These are phyloP conservation scores for Echites panduratus DNA, from an alignment of 257 asterid species.

Conservation along the genomic window DNA sequence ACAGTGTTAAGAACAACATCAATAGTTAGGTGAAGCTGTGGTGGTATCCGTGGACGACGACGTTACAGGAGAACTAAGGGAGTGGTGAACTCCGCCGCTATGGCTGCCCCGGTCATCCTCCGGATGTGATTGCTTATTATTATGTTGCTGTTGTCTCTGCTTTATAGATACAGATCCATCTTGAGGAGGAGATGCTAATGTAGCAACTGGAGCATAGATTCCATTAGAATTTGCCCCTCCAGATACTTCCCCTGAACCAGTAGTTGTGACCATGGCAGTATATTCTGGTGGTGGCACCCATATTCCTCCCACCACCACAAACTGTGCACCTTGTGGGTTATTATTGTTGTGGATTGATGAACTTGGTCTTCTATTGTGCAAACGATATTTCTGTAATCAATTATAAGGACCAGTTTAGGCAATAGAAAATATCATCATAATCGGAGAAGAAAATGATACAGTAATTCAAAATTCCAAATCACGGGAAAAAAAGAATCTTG, in stretches of 20 bases:
- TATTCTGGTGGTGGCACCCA: slow-evolving; percentile 44
- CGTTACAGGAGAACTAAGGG: slow-evolving; percentile 14
- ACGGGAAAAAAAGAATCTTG: background rate
- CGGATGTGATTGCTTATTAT: background rate
- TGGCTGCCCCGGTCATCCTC: slow-evolving; percentile 19
- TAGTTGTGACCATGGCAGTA: slow-evolving; percentile 25
- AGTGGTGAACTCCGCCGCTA: slow-evolving; percentile 9
- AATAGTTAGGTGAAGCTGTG: slow-evolving; percentile 18
- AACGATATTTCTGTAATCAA: slow-evolving; percentile 52
- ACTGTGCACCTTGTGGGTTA: slow-evolving; percentile 41
- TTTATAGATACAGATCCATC: slow-evolving; percentile 20
- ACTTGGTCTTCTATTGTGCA: slow-evolving; percentile 60
- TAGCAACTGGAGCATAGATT: slow-evolving; percentile 57
- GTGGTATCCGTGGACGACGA: slow-evolving; percentile 26
- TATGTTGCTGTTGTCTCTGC: slow-evolving; percentile 7
- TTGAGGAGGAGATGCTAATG: slow-evolving; percentile 37
- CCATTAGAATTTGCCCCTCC: slow-evolving; percentile 39
- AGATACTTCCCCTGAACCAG: slow-evolving; percentile 43
- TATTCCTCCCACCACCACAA: slow-evolving; percentile 71
- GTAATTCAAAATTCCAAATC: background rate
- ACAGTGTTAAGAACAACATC: slow-evolving; percentile 15
- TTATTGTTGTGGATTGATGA: slow-evolving; percentile 35
- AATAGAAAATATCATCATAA: background rate
- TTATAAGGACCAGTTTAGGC: background rate
- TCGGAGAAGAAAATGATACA: background rate